Percentiles rank a stretch among this genome's conserved stretches.
Conservation (phyloP, 1,139 yeast genomes). For the Zygosaccharomyces pseudobailii region DNA sequence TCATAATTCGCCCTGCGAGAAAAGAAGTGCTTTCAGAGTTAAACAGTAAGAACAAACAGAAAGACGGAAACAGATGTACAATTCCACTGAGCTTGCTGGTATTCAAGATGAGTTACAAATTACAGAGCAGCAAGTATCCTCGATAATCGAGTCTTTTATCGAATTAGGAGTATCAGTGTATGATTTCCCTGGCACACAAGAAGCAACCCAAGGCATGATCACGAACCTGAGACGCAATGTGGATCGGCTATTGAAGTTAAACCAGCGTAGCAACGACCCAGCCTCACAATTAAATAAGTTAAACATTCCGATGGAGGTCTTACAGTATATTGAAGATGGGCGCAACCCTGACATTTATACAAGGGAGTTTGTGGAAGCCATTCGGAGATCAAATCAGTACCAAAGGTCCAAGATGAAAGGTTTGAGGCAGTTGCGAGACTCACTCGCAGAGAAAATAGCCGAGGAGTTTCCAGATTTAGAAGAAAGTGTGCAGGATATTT, state of each 20-base stretch:
- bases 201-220: slow-evolving; percentile 53
- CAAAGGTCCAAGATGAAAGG: slow-evolving; percentile 77
- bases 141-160: slow-evolving; percentile 75
- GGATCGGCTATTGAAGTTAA: slow-evolving; percentile 31
- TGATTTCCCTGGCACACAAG: slow-evolving; percentile 83
- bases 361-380: slow-evolving; percentile 90
- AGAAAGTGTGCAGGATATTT: slow-evolving; percentile 47
- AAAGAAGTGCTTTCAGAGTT: background rate
- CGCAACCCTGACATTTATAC: slow-evolving; percentile 96
- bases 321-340: slow-evolving; percentile 88
- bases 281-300: slow-evolving; percentile 36
- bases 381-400: slow-evolving; percentile 81
- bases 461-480: slow-evolving; percentile 75
- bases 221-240: slow-evolving; percentile 38
- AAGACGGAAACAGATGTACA: slow-evolving; percentile 3
- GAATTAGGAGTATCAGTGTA: slow-evolving; percentile 89
- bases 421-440: slow-evolving; percentile 52
- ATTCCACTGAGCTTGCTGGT: slow-evolving; percentile 14
- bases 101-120: slow-evolving; percentile 41
- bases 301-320: slow-evolving; percentile 70
- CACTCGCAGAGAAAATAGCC: slow-evolving; percentile 61
- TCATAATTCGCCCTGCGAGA: background rate
- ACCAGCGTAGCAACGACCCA: slow-evolving; percentile 32
- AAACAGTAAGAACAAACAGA: background rate
- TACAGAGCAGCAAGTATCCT: slow-evolving; percentile 58